Percentiles rank a stretch among this genome's conserved stretches.
Conservation (phyloP, 176 grass and related monocot genomes). For the Lolium rigidum region DNA sequence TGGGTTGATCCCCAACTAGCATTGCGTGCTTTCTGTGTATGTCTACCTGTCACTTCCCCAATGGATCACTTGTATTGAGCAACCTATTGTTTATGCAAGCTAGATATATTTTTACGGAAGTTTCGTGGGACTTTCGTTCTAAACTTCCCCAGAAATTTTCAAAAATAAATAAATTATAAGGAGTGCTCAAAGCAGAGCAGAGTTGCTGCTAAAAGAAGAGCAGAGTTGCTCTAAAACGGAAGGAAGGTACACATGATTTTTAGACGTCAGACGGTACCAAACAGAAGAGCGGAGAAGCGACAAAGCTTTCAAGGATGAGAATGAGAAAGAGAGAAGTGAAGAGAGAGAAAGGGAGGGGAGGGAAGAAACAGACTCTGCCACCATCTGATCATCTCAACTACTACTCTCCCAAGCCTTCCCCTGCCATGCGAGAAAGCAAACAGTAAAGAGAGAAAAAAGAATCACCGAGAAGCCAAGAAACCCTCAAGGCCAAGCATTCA, state of each 20-base stretch:
- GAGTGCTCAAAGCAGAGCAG: neutral
- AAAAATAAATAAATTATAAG: neutral
- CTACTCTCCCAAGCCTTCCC: neutral
- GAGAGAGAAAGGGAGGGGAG: neutral
- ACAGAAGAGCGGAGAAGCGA: neutral
- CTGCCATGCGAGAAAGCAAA: too few species aligned
- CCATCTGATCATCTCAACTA: slow-evolving; percentile 19
- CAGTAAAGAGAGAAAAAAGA: neutral
- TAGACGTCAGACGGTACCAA: neutral
- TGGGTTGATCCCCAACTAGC: neutral
- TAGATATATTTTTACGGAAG: neutral
- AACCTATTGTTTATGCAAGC: neutral
- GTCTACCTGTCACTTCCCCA: neutral
- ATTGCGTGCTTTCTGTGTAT: neutral
- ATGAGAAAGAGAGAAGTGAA: neutral
- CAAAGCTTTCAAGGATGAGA: neutral
- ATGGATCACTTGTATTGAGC: neutral
- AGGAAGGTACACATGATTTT: neutral
- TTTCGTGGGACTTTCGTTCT: neutral
- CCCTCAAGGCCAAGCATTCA: neutral
- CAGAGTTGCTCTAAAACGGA: neutral
- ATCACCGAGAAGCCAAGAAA: slow-evolving; percentile 5
- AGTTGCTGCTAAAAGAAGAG: neutral
- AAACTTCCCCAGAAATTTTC: too few species aligned
- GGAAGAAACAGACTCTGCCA: neutral